These are phyloP conservation scores for Candida nitratophila DNA, from an alignment of 805 yeast species.

Conservation along the genomic window DNA sequence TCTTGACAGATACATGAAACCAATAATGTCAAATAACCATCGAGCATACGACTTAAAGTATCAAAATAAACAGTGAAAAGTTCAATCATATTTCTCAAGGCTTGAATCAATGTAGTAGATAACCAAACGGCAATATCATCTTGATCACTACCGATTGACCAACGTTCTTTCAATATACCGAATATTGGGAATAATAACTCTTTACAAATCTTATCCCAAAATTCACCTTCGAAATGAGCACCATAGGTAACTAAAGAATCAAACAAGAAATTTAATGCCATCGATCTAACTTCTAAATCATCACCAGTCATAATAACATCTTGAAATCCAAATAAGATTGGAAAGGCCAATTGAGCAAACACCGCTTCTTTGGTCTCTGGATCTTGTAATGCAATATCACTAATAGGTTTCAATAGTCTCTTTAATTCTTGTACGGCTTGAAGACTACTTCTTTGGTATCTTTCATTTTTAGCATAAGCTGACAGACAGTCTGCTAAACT, in stretches of 20 bases:
- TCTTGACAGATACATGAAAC: constrained; percentile 92
- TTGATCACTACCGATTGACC: constrained; percentile 65
- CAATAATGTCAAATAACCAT: constrained; percentile 69
- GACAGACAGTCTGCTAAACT: constrained; percentile 71
- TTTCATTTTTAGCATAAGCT: constrained; percentile 76
- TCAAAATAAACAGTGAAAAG: constrained; percentile 79
- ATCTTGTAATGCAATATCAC: constrained; percentile 32
- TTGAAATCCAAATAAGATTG: constrained; percentile 77
- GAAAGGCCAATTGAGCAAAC: constrained; percentile 70
- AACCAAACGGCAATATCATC: constrained; percentile 95
- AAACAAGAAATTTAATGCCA: constrained; percentile 78
- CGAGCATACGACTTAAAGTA: constrained; percentile 64
- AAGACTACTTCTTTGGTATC: constrained; percentile 72
- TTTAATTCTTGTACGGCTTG: constrained; percentile 73
- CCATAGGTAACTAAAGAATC: constrained; percentile 79
- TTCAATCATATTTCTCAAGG: constrained; percentile 79
- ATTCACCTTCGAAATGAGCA: constrained; percentile 57
- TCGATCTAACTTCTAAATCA: constrained; percentile 88
- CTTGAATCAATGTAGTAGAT: constrained; percentile 93
- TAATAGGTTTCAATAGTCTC: constrained; percentile 51
- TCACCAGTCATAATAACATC: constrained; percentile 89
- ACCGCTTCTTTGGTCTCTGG: constrained; percentile 15
- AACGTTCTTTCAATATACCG: constrained; percentile 65
- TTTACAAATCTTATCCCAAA: constrained; percentile 79
- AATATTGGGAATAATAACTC: constrained; percentile 87